A percentile compares a stretch with the other conserved stretches of the same genome.
Conservation (phyloP, 169 alveolate genomes). For the Plasmodium fragile region DNA sequence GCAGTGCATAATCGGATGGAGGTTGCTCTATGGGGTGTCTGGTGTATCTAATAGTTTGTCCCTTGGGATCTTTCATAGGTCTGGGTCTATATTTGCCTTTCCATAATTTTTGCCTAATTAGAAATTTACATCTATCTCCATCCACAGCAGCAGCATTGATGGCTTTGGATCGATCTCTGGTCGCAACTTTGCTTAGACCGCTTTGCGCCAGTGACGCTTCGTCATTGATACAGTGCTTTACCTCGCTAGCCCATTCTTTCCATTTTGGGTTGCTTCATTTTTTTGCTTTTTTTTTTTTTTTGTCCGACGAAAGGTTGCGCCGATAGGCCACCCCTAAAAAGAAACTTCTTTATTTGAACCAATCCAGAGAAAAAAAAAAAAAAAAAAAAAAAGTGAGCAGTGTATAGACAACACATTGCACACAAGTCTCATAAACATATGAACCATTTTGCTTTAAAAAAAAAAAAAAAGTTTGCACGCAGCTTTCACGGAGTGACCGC, state of each 20-base stretch:
- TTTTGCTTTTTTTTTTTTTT: not conserved
- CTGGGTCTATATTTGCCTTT: slow-evolving; percentile 87
- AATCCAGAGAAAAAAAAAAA: not conserved
- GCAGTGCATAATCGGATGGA: slow-evolving; percentile 81
- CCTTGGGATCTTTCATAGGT: slow-evolving; percentile 84
- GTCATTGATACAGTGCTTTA: not conserved
- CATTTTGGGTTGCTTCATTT: not conserved
- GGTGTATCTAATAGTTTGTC: slow-evolving; percentile 88
- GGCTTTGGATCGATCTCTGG: slow-evolving; percentile 89
- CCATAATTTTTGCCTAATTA: slow-evolving; percentile 90
- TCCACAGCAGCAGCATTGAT: slow-evolving; percentile 88
- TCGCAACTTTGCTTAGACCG: not conserved
- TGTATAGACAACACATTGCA: not conserved
- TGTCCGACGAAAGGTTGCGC: not conserved
- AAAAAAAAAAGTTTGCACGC: slow-evolving; percentile 1
- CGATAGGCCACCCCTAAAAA: not conserved
- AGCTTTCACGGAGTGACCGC: not conserved
- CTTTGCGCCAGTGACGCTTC: not conserved
- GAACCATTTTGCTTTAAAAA: not conserved
- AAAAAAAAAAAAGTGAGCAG: not conserved
- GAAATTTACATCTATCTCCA: slow-evolving; percentile 90
- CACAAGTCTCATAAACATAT: not conserved
- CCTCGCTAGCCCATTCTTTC: not conserved
- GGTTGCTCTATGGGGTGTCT: slow-evolving; percentile 91
- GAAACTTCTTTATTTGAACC: not conserved